Evolutionary conservation across 1,284 basidiomycete genomes (phyloP).

Genomic region (Melampsora larici-populina): DNA sequence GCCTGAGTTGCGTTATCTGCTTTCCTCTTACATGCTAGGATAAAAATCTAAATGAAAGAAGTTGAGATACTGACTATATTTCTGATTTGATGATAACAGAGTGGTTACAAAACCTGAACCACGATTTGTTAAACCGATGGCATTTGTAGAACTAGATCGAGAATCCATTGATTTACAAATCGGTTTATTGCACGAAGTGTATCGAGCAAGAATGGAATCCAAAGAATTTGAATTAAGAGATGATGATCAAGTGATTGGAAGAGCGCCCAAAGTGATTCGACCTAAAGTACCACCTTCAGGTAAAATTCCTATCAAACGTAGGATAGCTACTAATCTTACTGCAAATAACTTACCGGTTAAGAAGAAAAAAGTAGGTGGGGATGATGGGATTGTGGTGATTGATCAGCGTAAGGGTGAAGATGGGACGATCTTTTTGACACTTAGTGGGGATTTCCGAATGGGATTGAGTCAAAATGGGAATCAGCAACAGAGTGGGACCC

Average conservation of each 20-base stretch:
- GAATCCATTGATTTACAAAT: constrained; percentile 38
- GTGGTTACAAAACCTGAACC: constrained; percentile 22
- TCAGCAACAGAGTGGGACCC: neutral
- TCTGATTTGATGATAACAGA: constrained; percentile 1
- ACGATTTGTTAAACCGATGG: constrained; percentile 21
- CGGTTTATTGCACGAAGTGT: constrained; percentile 18
- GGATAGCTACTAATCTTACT: neutral
- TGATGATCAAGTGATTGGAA: constrained; percentile 22
- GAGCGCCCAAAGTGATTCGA: constrained; percentile 30
- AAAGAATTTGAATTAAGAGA: constrained; percentile 38
- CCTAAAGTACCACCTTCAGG: constrained; percentile 43
- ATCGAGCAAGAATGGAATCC: constrained; percentile 19
- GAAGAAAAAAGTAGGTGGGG: neutral
- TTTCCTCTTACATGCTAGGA: neutral
- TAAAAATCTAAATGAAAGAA: neutral
- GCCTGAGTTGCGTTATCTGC: constrained; percentile 18
- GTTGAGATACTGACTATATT: neutral
- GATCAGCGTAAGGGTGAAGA: neutral
- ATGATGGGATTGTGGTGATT: neutral
- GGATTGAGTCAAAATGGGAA: neutral
- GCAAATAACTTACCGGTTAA: neutral
- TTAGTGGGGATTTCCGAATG: neutral
- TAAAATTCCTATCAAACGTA: constrained; percentile 37
- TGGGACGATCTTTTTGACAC: no score
- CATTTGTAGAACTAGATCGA: constrained; percentile 27